phyloP scores from a whole-genome alignment of 208 protist genomes.

The Trypanosoma congolense region DNA sequence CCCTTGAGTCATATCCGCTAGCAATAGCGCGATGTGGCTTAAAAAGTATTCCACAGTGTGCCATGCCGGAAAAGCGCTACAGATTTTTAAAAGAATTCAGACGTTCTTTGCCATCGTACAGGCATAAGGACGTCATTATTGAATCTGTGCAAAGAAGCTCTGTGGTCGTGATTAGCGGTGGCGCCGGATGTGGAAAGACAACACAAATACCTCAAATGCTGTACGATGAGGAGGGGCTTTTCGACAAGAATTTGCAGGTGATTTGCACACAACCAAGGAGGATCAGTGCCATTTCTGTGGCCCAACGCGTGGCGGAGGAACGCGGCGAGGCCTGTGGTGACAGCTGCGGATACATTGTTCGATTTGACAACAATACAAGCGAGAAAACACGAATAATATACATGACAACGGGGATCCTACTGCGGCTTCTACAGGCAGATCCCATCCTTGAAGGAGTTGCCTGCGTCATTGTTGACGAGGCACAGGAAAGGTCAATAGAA shows the following conservation, averaged over 20 bases:
- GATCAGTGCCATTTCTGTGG: conserved; percentile 88
- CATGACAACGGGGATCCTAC: conserved; percentile 97
- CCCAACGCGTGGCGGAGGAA: conserved; percentile 84
- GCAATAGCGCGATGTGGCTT: no score
- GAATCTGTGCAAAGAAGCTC: conserved; percentile 45
- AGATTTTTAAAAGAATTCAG: conserved; percentile 53
- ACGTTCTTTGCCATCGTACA: conserved; percentile 49
- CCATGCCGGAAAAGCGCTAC: conserved; percentile 11
- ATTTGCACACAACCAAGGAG: conserved; percentile 89
- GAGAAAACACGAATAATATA: conserved; percentile 94
- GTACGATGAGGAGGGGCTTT: conserved; percentile 61
- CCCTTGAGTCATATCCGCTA: no score
- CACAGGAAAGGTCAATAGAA: conserved; percentile 83
- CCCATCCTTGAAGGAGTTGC: conserved; percentile 72
- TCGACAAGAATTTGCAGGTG: conserved; percentile 45
- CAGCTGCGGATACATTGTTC: conserved; percentile 87
- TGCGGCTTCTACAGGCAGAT: conserved; percentile 95
- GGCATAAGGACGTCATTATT: conserved; percentile 48
- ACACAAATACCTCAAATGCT: conserved; percentile 92
- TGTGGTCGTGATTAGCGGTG: conserved; percentile 90
- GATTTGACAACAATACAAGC: conserved; percentile 80
- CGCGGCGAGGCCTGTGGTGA: conserved; percentile 76
- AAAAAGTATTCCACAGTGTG: no score
- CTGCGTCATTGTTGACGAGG: conserved; percentile 84
- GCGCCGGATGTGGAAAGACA: conserved; percentile 97